phyloP scores from a whole-genome alignment of 2,329 filamentous ascomycete genomes.

The Akanthomyces dipterigenus region DNA sequence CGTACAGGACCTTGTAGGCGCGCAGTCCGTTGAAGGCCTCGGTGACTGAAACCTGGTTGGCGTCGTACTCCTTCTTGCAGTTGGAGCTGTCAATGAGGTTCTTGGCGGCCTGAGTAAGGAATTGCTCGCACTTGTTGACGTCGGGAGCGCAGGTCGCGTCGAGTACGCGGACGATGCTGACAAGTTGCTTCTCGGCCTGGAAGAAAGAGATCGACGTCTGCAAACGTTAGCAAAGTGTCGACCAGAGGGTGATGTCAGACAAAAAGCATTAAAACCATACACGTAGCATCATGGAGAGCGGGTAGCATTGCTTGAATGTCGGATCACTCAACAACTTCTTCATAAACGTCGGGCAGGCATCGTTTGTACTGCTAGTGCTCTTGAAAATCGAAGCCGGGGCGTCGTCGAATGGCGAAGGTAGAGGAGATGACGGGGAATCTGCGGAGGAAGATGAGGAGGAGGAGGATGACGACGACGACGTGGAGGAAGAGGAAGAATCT shows the following conservation, averaged over 20 bases:
- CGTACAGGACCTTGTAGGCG: slow-evolving; percentile 72
- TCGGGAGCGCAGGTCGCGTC: slow-evolving; percentile 71
- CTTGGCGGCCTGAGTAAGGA: slow-evolving; percentile 58
- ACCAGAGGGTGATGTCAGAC: not conserved
- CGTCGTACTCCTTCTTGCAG: slow-evolving; percentile 65
- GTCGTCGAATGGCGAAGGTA: slow-evolving; percentile 63
- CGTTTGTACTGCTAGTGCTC: slow-evolving; percentile 32
- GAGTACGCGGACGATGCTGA: slow-evolving; percentile 68
- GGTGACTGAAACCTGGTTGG: slow-evolving; percentile 61
- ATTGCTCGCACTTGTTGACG: slow-evolving; percentile 54
- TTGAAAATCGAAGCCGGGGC: slow-evolving; percentile 57
- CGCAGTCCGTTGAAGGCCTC: slow-evolving; percentile 70
- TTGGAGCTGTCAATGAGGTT: slow-evolving; percentile 55
- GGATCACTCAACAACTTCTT: slow-evolving; percentile 56
- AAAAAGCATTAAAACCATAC: slow-evolving; percentile 38
- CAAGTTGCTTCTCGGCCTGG: slow-evolving; percentile 62
- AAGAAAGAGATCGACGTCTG: slow-evolving; percentile 84
- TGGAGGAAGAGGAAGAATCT: slow-evolving; percentile 9
- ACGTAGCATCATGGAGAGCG: slow-evolving; percentile 76
- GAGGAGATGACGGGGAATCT: slow-evolving; percentile 26
- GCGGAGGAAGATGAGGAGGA: slow-evolving; percentile 19
- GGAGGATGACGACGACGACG: slow-evolving; percentile 4
- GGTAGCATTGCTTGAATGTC: slow-evolving; percentile 68
- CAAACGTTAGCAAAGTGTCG: not conserved
- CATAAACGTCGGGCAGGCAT: slow-evolving; percentile 62